These are phyloP conservation scores for Pestalotiopsis sp. DNA, from an alignment of 2,329 filamentous ascomycete species.

Conservation along the genomic window DNA sequence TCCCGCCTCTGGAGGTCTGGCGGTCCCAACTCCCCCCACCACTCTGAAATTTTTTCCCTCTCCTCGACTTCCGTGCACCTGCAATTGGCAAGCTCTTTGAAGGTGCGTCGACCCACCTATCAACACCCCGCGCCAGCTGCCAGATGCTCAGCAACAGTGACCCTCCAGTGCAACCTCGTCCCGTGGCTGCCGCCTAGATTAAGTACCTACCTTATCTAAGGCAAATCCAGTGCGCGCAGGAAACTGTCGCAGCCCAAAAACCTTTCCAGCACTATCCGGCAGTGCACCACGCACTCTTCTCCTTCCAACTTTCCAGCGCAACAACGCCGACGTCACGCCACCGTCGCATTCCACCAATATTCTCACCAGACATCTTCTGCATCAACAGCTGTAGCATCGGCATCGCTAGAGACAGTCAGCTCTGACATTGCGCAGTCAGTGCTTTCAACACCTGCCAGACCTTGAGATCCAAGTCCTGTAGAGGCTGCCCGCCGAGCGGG, in stretches of 20 bases:
- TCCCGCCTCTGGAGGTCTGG: too few relatives aligned
- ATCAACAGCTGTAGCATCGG: not conserved
- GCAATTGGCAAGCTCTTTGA: not conserved
- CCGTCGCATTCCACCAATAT: not conserved
- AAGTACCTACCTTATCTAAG: not conserved
- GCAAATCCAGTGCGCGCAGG: not conserved
- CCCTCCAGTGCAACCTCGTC: not conserved
- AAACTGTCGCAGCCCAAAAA: not conserved
- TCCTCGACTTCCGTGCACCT: not conserved
- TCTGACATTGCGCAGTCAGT: not conserved
- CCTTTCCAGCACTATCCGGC: not conserved
- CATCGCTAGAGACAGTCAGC: not conserved
- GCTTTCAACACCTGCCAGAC: not conserved
- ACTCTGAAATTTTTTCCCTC: not conserved
- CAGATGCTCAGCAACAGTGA: not conserved
- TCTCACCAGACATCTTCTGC: not conserved
- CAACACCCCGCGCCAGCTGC: not conserved
- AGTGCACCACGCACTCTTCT: not conserved
- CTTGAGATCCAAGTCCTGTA: not conserved
- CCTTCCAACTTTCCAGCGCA: not conserved
- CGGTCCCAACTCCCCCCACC: not conserved
- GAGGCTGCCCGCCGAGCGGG: conserved; percentile 14
- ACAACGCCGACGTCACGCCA: not conserved
- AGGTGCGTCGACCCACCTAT: not conserved
- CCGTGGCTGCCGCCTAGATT: not conserved